Percentiles rank a stretch among this genome's conserved stretches.
Evolutionary conservation across 495 filamentous ascomycete species (phyloP).

Genomic region (Aspergillus diversus): DNA sequence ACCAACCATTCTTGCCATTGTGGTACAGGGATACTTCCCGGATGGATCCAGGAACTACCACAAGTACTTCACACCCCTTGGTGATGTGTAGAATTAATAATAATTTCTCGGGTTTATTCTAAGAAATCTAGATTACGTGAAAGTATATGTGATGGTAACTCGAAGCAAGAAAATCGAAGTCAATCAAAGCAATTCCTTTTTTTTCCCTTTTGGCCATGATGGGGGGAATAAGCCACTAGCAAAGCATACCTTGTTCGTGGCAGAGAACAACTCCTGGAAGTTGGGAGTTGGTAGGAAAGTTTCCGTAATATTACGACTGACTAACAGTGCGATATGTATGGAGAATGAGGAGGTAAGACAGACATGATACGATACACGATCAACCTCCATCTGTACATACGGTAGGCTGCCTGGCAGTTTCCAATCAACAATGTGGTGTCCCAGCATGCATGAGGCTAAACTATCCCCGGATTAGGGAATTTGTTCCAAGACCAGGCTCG

Average conservation of each 20-base stretch:
- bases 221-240: not conserved
- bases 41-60: slow-evolving; percentile 2
- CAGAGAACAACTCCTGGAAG: not conserved
- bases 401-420: slow-evolving; percentile 15
- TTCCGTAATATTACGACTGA: not conserved
- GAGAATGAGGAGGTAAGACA: too few relatives aligned
- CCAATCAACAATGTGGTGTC: slow-evolving; percentile 16
- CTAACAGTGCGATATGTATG: not conserved
- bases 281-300: not conserved
- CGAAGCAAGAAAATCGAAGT: not conserved
- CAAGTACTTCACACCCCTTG: not conserved
- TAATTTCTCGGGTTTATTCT: not conserved
- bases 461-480: slow-evolving; percentile 19
- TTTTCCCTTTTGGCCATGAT: not conserved
- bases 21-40: slow-evolving; percentile 5
- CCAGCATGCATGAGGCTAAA: slow-evolving; percentile 25
- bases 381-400: not conserved
- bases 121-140: not conserved
- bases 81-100: not conserved
- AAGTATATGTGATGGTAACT: too few relatives aligned
- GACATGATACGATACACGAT: too few relatives aligned
- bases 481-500: slow-evolving; percentile 20
- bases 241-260: not conserved
- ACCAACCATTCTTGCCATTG: not conserved
- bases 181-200: not conserved